Evolutionary conservation across 148 eudicot species (phyloP).

Genomic region (Rhododendron ferrugineum): DNA sequence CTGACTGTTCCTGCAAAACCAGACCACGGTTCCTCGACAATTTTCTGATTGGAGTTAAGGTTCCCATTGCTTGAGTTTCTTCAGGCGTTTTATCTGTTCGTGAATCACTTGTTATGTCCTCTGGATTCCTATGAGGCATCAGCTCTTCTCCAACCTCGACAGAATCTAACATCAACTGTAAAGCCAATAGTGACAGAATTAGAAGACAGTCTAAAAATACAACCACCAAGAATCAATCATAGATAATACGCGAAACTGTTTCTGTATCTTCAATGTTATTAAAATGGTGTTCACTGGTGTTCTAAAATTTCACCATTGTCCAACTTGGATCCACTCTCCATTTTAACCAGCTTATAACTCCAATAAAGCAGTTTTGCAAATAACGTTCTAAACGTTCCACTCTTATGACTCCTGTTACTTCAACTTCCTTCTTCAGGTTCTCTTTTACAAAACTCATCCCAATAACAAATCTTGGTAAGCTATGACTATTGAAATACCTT

Average conservation of each 20-base stretch:
- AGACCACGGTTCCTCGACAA: conserved; percentile 73
- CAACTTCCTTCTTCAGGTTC: background rate
- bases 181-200: conserved; percentile 10
- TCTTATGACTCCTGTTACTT: background rate
- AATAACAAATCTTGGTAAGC: background rate
- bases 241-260: background rate
- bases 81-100: conserved; percentile 18
- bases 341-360: background rate
- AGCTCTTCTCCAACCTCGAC: conserved; percentile 72
- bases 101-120: conserved; percentile 3
- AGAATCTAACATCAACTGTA: conserved; percentile 65
- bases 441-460: background rate
- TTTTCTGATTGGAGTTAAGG: conserved; percentile 71
- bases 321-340: background rate
- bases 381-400: background rate
- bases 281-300: background rate
- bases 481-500: background rate
- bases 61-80: conserved; percentile 23
- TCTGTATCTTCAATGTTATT: background rate
- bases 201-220: background rate
- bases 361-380: background rate
- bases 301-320: background rate
- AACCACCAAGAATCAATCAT: background rate
- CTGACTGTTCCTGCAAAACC: conserved; percentile 63
- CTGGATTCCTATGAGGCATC: conserved; percentile 65